Base-by-base conservation (phyloP, 176 grass and related monocot species). In the Oryza meyeriana region DNA sequence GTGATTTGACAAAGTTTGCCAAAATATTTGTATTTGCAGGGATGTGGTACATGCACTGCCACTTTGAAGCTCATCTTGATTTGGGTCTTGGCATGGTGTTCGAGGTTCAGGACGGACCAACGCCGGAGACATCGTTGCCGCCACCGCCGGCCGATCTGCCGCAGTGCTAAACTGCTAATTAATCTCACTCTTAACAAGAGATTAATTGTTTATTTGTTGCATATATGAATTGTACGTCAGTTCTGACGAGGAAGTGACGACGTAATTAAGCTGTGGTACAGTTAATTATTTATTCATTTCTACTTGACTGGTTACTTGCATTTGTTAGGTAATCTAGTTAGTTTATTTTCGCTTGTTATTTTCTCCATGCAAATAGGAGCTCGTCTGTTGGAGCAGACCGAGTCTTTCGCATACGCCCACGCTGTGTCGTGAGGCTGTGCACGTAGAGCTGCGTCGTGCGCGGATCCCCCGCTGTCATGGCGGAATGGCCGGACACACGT, bases 1-100 rank as follows among this genome's bases (percentile, higher is more conserved):
- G 50, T 2, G 6, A 2, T 24, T 9, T 59, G 25, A 7, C 5
- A 5, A 24, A 58, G 24, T 58, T 58, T 58, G 2, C 13, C 12
- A 11, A 45, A 14, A n/a, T 24, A 9, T 14, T 5, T 75, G 1
- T 28, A 3, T 35, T 12, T 80, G 5, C 85, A 87, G 85, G 85
- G 57, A 87, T 87, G 65, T 87, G 85, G 85, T 87, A 55, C 40
- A 78, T 87, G 85, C 85, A 87, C 41, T 87, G 85, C 55, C 85
- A 87, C 66, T 83, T 71, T 10, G 85, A 87, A 9, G 32, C 73
- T 32, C 85, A 87, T 64, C 55, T 87, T 41, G 66, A 71, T 27
- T 2, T 83, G 0, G 85, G 85, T 3, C 58, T 87, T 55, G 85
- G 0, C 35, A 87, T 87, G 85, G 73, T 87, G 31, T 87, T 83